phyloP scores from a whole-genome alignment of 805 yeast species.

The Lipomyces kockii region DNA sequence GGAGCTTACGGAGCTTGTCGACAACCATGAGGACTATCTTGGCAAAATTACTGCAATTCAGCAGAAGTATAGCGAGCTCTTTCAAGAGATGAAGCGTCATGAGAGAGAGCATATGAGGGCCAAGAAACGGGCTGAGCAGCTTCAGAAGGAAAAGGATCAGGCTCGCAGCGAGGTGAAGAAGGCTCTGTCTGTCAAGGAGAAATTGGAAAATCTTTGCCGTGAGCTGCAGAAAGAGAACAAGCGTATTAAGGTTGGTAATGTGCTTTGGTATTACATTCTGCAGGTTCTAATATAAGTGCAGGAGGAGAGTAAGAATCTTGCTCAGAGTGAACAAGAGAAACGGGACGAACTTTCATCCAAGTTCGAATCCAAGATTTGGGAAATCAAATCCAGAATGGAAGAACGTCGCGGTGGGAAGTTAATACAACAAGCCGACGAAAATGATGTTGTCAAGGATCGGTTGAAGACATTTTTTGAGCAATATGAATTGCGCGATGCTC shows the following conservation, averaged over 20 bases:
- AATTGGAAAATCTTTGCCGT: conserved; percentile 29
- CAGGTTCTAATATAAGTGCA: neutral
- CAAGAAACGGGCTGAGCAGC: conserved; percentile 22
- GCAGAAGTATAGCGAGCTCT: conserved; percentile 31
- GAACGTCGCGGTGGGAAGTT: conserved; percentile 2
- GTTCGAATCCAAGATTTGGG: conserved; percentile 15
- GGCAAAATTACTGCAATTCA: conserved; percentile 31
- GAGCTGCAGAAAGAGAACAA: conserved; percentile 34
- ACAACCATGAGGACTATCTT: conserved; percentile 24
- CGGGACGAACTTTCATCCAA: conserved; percentile 16
- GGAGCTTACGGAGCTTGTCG: conserved; percentile 18
- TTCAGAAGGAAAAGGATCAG: conserved; percentile 19
- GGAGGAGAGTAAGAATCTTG: conserved; percentile 23
- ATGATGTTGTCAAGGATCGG: conserved; percentile 23
- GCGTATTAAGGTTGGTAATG: conserved; percentile 17
- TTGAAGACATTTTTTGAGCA: conserved; percentile 33
- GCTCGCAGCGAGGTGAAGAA: conserved; percentile 18
- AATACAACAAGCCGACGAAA: conserved; percentile 14
- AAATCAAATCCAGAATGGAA: conserved; percentile 15
- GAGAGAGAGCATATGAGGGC: conserved; percentile 32
- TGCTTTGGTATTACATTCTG: neutral
- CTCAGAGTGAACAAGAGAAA: conserved; percentile 9
- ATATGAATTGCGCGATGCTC: conserved; percentile 33
- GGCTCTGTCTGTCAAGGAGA: conserved; percentile 18
- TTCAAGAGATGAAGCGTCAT: conserved; percentile 31